These are phyloP conservation scores for Polyplosphaeria fusca DNA, from an alignment of 495 filamentous ascomycete species.

Conservation along the genomic window DNA sequence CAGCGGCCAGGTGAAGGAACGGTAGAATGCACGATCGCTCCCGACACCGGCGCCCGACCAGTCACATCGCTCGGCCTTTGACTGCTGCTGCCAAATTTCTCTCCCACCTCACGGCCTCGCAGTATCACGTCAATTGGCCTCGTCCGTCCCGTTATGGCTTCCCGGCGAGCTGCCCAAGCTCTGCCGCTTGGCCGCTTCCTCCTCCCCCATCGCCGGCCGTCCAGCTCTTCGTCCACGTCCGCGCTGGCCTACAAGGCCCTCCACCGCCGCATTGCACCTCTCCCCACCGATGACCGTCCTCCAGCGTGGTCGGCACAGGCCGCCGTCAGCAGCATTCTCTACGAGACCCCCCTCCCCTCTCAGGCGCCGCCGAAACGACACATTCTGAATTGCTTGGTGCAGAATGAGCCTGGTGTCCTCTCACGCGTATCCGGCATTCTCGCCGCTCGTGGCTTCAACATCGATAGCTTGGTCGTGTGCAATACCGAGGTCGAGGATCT, in stretches of 20 bases:
- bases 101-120: too few species aligned
- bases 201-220: constrained; percentile 15
- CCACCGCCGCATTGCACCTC: constrained; percentile 78
- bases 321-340: constrained; percentile 95
- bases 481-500: constrained; percentile 97
- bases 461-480: constrained; percentile 96
- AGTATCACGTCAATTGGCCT: constrained; percentile 32
- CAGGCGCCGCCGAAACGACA: constrained; percentile 84
- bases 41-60: constrained; percentile 4
- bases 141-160: constrained; percentile 36
- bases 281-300: constrained; percentile 70
- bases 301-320: constrained; percentile 90
- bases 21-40: too few species aligned
- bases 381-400: constrained; percentile 95
- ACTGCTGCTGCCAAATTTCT: not conserved
- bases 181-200: constrained; percentile 30
- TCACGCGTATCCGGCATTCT: constrained; percentile 95
- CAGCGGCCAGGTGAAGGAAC: too few species aligned
- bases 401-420: constrained; percentile 96
- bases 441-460: constrained; percentile 96
- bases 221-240: constrained; percentile 70
- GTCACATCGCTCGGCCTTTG: too few species aligned
- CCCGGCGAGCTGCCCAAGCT: constrained; percentile 39
- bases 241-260: constrained; percentile 97
- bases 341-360: constrained; percentile 89